phyloP scores from a whole-genome alignment of 257 asterid species.

The Lycium ferocissimum region DNA sequence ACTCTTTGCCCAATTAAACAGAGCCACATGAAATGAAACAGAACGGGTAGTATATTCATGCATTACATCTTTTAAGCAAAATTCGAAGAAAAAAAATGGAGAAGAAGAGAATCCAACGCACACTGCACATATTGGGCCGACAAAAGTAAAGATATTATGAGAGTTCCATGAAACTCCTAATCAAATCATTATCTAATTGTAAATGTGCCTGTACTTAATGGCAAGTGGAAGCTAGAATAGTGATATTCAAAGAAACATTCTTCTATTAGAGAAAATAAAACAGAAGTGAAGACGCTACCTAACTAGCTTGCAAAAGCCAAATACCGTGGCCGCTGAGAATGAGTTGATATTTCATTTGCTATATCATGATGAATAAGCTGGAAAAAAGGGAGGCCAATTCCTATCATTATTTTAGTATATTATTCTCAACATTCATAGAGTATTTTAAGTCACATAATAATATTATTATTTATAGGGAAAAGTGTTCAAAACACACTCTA shows the following conservation, averaged over 20 bases:
- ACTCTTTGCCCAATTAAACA: not conserved
- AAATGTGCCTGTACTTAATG: conserved; percentile 17
- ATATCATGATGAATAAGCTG: conserved; percentile 65
- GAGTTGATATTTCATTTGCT: conserved; percentile 69
- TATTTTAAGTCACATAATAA: too few species aligned
- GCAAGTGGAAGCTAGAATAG: not conserved
- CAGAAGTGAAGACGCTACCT: conserved; percentile 47
- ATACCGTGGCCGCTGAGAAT: conserved; percentile 72
- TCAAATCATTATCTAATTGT: not conserved
- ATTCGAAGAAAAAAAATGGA: not conserved
- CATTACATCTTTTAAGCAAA: not conserved
- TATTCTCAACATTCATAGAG: too few species aligned
- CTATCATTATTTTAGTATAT: conserved; percentile 42
- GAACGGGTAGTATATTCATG: not conserved
- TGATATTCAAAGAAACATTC: conserved; percentile 21
- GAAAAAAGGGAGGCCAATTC: conserved; percentile 76
- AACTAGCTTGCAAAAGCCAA: conserved; percentile 76
- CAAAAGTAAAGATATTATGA: conserved; percentile 1
- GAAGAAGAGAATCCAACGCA: not conserved
- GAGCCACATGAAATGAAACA: not conserved
- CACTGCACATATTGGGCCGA: conserved; percentile 19
- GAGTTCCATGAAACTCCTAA: conserved; percentile 4
- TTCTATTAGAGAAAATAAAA: not conserved
- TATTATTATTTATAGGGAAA: too few species aligned
- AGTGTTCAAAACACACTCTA: too few species aligned